Base-by-base conservation (phyloP, 306 rosid genomes). In the Cicer bijugum region DNA sequence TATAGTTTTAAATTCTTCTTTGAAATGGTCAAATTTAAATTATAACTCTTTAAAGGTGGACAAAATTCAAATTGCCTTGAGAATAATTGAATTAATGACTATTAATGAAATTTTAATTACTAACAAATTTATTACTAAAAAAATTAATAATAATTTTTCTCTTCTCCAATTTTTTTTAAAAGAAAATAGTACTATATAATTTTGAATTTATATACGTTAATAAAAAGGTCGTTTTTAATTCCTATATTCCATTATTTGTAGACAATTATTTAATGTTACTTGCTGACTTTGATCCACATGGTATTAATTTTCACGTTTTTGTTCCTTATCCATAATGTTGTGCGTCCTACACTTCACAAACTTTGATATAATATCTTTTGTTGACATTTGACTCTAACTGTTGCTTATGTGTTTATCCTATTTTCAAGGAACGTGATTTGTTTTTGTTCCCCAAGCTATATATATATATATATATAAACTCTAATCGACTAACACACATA, bases 271-370 rank as follows among this genome's bases (percentile, higher is more conserved):
- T 20, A 44, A 45, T 12, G 8, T 11, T 45, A 20, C 12, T 45
- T 57, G 76, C 52, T 44, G 57, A 37, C 61, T 56, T 62, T 72
- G 64, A 55, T 43, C 68, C 77, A 75, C 77, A n/a, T 71, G 39
- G 5, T 6, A 5, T 6, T 39, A 43, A 43, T 42, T 12, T 43
- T 65, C 70, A 74, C 71, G 9, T 67, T 48, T 52, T 15, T 59
- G 40, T 53, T 38, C 38, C 77, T 74, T 43, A 42, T 67, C 71
- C 51, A 3, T 28, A 28, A 28, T 57, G 50, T 7, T 37, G 28
- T 57, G 28, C 28, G 38, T 10, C 58, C 20, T 9, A 23, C 51
- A 14, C 12, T 56, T 33, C 28, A 53, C 70, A 61, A 58, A 23
- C 46, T 16, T 35, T 82, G 47, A 53, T 56, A 23, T n/a, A 38